phyloP scores from a whole-genome alignment of 306 rosid genomes.

The Gastrolobium villosum region DNA sequence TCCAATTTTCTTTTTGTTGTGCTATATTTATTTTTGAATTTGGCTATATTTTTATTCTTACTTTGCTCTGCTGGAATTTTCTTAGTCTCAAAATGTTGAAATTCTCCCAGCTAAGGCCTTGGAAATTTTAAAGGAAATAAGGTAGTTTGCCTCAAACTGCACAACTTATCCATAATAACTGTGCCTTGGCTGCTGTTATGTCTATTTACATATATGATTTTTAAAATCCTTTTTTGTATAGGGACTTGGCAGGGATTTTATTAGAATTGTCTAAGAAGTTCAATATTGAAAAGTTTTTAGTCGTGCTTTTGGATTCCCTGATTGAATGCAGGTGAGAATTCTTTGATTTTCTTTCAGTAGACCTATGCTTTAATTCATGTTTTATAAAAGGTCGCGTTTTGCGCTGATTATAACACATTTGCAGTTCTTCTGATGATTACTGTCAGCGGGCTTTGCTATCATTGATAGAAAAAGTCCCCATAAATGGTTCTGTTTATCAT shows the following conservation, averaged over 20 bases:
- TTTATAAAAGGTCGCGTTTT: constrained; percentile 31
- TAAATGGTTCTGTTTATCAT: constrained; percentile 61
- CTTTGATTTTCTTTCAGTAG: constrained; percentile 24
- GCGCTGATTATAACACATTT: constrained; percentile 48
- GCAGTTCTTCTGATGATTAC: constrained; percentile 76
- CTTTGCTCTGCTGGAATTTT: constrained; percentile 44
- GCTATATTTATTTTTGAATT: constrained; percentile 10
- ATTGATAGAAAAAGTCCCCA: constrained; percentile 71
- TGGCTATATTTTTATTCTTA: constrained; percentile 32
- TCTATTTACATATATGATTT: constrained; percentile 32
- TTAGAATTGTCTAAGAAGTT: constrained; percentile 73
- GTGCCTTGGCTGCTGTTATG: constrained; percentile 22
- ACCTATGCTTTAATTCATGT: constrained; percentile 16
- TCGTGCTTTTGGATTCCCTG: constrained; percentile 78
- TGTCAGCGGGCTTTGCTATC: constrained; percentile 73
- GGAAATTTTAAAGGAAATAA: constrained; percentile 72
- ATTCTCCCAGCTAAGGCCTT: constrained; percentile 73
- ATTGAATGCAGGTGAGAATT: constrained; percentile 76
- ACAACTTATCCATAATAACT: constrained; percentile 8
- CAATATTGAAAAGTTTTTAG: constrained; percentile 78
- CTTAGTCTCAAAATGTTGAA: constrained; percentile 77
- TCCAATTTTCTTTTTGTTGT: constrained; percentile 6
- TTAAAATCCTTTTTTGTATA: constrained; percentile 49
- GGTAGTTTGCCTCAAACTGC: constrained; percentile 59
- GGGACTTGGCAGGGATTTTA: constrained; percentile 74